Conservation (phyloP, 2,329 filamentous ascomycete species). For the Incumbomyces lentus region DNA sequence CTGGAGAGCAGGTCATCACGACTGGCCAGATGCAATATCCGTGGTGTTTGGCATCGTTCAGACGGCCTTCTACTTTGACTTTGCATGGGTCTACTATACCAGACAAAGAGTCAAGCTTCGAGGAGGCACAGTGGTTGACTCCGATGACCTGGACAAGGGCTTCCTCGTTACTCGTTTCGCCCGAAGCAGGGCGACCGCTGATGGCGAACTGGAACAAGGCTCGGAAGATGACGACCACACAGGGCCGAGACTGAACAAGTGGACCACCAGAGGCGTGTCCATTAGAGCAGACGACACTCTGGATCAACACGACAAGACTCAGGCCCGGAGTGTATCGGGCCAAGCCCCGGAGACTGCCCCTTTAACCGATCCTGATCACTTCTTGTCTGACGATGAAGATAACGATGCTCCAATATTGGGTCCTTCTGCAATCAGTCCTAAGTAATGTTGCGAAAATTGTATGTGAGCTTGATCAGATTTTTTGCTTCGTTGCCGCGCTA, state of each 20-base stretch:
- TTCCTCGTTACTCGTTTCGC: conserved; percentile 68
- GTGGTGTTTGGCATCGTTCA: conserved; percentile 82
- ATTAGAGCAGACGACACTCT: conserved; percentile 48
- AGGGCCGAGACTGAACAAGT: conserved; percentile 31
- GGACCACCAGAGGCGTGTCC: conserved; percentile 49
- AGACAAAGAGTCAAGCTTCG: conserved; percentile 89
- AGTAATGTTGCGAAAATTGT: neutral
- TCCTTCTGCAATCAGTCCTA: neutral
- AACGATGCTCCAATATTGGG: conserved; percentile 10
- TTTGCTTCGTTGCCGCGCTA: too few species aligned
- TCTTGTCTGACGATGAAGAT: conserved; percentile 21
- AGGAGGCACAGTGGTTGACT: conserved; percentile 76
- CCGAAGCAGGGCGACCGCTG: conserved; percentile 18
- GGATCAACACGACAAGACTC: conserved; percentile 8
- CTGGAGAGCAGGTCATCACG: conserved; percentile 44
- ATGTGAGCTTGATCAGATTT: too few species aligned
- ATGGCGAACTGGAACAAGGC: conserved; percentile 25
- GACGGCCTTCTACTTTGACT: conserved; percentile 82
- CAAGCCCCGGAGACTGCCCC: conserved; percentile 11
- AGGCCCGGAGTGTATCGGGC: neutral
- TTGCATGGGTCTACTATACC: conserved; percentile 93
- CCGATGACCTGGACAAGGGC: conserved; percentile 73
- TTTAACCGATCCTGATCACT: conserved; percentile 16
- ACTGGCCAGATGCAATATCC: conserved; percentile 51
- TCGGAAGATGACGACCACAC: conserved; percentile 22